Percentiles rank a stretch among this genome's conserved stretches.
Conservation (phyloP, 2,329 filamentous ascomycete species). For the Hypoxylon sp. region DNA sequence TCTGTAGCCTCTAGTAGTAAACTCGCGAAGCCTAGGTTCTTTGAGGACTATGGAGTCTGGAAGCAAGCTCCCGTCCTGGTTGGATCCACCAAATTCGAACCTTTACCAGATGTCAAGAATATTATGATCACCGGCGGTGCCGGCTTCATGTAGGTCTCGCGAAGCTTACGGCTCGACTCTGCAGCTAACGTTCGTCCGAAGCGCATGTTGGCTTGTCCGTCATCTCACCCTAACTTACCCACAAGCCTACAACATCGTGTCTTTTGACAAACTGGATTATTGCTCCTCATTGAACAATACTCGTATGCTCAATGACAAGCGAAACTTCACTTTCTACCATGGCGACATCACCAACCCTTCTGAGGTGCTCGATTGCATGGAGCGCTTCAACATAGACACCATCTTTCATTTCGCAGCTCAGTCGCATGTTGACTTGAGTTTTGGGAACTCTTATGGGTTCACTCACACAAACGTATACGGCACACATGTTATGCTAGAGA, state of each 20-base stretch:
- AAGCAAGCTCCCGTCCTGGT: constrained; percentile 78
- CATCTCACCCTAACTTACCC: constrained; percentile 83
- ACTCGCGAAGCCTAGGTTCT: constrained; percentile 59
- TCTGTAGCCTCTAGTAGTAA: constrained; percentile 42
- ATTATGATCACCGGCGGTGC: constrained; percentile 89
- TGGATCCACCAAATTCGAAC: constrained; percentile 79
- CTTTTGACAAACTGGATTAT: constrained; percentile 88
- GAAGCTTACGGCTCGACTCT: constrained; percentile 17
- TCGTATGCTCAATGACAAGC: constrained; percentile 73
- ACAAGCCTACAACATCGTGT: constrained; percentile 81
- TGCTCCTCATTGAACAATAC: constrained; percentile 87
- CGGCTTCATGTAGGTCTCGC: constrained; percentile 80
- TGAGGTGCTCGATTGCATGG: constrained; percentile 79
- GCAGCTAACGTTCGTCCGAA: constrained; percentile 56
- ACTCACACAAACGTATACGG: constrained; percentile 87
- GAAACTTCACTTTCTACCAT: constrained; percentile 84
- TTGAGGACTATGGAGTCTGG: constrained; percentile 76
- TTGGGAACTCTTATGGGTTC: constrained; percentile 86
- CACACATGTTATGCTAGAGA: constrained; percentile 86
- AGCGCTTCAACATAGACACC: constrained; percentile 81
- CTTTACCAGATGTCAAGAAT: constrained; percentile 78
- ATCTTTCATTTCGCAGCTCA: constrained; percentile 90
- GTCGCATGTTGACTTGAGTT: constrained; percentile 86
- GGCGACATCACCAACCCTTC: constrained; percentile 81
- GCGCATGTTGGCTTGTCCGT: constrained; percentile 86